Evolutionary conservation across 805 yeast species (phyloP).

Genomic region (Yamadazyma paraphyllophila): DNA sequence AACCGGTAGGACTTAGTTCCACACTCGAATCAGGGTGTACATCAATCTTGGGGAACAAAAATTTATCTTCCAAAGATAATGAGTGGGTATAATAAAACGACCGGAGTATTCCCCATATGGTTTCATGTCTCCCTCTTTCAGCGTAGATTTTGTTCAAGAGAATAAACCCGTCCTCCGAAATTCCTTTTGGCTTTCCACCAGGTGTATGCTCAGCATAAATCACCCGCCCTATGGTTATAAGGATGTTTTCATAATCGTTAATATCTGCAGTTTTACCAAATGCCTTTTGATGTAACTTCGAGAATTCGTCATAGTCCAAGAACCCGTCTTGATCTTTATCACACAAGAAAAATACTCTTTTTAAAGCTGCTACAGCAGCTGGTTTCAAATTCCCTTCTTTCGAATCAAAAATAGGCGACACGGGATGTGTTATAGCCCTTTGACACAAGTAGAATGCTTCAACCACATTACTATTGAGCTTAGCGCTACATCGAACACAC

Average conservation of each 20-base stretch:
- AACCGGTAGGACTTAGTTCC: conserved; percentile 90
- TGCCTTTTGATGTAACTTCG: conserved; percentile 68
- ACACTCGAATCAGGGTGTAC: conserved; percentile 76
- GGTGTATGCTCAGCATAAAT: conserved; percentile 25
- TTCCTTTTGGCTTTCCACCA: conserved; percentile 43
- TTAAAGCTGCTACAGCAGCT: conserved; percentile 69
- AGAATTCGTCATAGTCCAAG: conserved; percentile 68
- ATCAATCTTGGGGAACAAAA: conserved; percentile 76
- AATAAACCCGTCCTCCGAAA: conserved; percentile 74
- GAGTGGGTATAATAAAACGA: conserved; percentile 91
- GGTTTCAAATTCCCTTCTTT: conserved; percentile 82
- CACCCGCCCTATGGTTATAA: conserved; percentile 29
- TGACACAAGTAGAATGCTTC: conserved; percentile 94
- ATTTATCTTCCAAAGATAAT: conserved; percentile 73
- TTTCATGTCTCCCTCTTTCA: conserved; percentile 91
- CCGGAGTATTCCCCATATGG: conserved; percentile 92
- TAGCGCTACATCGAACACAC: conserved; percentile 86
- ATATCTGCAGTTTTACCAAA: conserved; percentile 51
- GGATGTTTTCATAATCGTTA: conserved; percentile 38
- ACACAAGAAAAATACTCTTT: conserved; percentile 76
- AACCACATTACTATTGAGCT: conserved; percentile 76
- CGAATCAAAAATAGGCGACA: conserved; percentile 91
- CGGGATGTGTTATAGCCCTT: conserved; percentile 87
- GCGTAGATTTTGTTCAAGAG: conserved; percentile 78
- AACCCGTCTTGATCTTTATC: conserved; percentile 91